Base-by-base conservation (phyloP, 2,329 filamentous ascomycete genomes). In the Colletotrichum sidae region DNA sequence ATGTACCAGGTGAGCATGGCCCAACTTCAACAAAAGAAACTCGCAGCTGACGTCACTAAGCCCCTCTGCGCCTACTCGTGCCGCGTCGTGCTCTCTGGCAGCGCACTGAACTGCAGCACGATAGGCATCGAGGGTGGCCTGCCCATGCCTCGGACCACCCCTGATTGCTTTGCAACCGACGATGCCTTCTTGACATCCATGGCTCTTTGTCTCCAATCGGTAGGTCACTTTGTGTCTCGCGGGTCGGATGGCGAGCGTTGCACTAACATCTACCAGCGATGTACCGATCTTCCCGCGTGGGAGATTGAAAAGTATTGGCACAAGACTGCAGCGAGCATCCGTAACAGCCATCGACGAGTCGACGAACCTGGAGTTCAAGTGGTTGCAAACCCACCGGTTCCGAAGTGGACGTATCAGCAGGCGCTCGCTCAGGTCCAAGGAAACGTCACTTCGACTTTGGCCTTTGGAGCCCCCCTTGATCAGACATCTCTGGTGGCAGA, bases 51-150 rank as follows among this genome's bases (percentile, higher is more conserved):
- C 13, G 10, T 1, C 8, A 0, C 11, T 3, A 11, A 61, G 58
- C 58, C 58, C 1, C 35, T 74, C 0, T 79, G 76, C 57, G 72
- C 75, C 3, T 78, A 76, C 42, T 73, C 76, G 6, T 79, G 77
- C 51, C 75, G 76, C 8, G 66, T 66, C 2, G 72, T 74, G 15
- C 62, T 79, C 38, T 67, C 64, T 17, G 69, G 63, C 7, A 74
- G 71, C 37, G 60, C 65, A 11, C 68, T 79, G 2, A 60, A 65
- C 1, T 78, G 76, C 69, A 61, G 52, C 33, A 56, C 6, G 3
- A 38, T 34, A 8, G 33, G 17, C 35, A 11, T n/a, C 8, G 35
- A 38, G 11, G 34, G n/a, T 60, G 70, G 59, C 4, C 73, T 75
- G 38, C 15, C 38, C 2, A 45, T 42, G 12, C 37, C 17, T 66